These are phyloP conservation scores for Penicillium longicatenatum DNA, from an alignment of 495 filamentous ascomycete species.

Conservation along the genomic window DNA sequence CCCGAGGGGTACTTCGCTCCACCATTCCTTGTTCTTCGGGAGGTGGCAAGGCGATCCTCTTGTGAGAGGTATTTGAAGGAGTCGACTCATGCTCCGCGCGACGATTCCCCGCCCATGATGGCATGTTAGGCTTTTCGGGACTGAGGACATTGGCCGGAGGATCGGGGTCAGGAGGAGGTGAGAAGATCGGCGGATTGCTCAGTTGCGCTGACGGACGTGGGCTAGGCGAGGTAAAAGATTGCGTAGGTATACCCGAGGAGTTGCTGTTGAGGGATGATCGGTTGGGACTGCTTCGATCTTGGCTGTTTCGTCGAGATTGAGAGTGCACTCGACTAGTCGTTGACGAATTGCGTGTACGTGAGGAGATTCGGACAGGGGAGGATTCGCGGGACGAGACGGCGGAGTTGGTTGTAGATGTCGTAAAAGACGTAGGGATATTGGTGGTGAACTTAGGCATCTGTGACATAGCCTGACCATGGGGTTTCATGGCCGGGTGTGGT, in stretches of 20 bases:
- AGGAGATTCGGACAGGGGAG: constrained; percentile 46
- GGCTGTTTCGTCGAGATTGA: constrained; percentile 68
- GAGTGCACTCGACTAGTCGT: constrained; percentile 37
- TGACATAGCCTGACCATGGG: constrained; percentile 33
- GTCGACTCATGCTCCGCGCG: constrained; percentile 41
- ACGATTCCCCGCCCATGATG: constrained; percentile 58
- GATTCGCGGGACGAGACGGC: constrained; percentile 52
- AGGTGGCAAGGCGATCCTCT: constrained; percentile 32
- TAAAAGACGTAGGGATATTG: constrained; percentile 35
- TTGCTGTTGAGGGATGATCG: constrained; percentile 49
- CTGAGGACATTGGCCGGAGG: constrained; percentile 58
- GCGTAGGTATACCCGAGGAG: constrained; percentile 38
- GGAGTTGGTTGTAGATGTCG: constrained; percentile 44
- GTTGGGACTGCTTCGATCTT: constrained; percentile 65
- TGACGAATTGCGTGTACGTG: constrained; percentile 35
- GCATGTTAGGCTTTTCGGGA: constrained; percentile 64
- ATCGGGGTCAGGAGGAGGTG: constrained; percentile 54
- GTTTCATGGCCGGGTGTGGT: constrained; percentile 34
- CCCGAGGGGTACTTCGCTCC: constrained; percentile 38
- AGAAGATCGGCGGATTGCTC: constrained; percentile 58
- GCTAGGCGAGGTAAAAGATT: constrained; percentile 60
- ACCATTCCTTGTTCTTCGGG: constrained; percentile 38
- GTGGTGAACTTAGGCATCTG: constrained; percentile 43
- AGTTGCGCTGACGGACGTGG: constrained; percentile 66
- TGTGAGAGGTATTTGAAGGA: constrained; percentile 47